Percentiles rank a stretch among this genome's conserved stretches.
Conservation (phyloP, 2,329 filamentous ascomycete genomes). For the Aureobasidium vineae region DNA sequence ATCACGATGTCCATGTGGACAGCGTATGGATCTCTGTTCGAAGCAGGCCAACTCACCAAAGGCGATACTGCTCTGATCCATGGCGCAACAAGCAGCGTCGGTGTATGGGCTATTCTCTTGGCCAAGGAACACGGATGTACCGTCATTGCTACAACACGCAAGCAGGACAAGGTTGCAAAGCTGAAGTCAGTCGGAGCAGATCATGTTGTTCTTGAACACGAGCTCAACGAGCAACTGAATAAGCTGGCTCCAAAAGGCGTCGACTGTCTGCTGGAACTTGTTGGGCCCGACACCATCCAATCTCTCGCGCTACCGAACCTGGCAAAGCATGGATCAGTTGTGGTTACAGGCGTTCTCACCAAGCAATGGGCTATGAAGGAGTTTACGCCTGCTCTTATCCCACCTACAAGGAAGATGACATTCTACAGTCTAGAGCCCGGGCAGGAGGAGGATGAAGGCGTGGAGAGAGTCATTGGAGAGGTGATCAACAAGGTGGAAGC, state of each 20-base stretch:
- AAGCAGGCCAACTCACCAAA: slow-evolving; percentile 3
- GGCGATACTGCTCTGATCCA: slow-evolving; percentile 19
- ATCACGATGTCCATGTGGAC: slow-evolving; percentile 25
- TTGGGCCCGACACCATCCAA: slow-evolving; percentile 14
- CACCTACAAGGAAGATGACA: slow-evolving; percentile 21
- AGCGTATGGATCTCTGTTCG: slow-evolving; percentile 17
- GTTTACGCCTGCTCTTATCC: slow-evolving; percentile 19
- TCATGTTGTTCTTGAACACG: slow-evolving; percentile 24
- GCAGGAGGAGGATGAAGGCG: slow-evolving; percentile 13
- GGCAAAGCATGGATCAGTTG: slow-evolving; percentile 23
- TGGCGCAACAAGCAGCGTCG: slow-evolving; percentile 21
- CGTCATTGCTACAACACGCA: slow-evolving; percentile 26
- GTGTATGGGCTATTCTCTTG: slow-evolving; percentile 24
- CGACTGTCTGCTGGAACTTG: slow-evolving; percentile 20
- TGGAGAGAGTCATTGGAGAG: slow-evolving; percentile 13
- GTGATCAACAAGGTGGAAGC: slow-evolving; percentile 10
- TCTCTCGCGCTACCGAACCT: slow-evolving; percentile 7
- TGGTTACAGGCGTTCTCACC: slow-evolving; percentile 22
- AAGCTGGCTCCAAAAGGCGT: slow-evolving; percentile 19
- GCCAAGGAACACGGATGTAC: slow-evolving; percentile 23
- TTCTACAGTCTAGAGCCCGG: slow-evolving; percentile 24
- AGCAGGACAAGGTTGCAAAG: slow-evolving; percentile 17
- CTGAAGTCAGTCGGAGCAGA: slow-evolving; percentile 21
- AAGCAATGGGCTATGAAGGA: slow-evolving; percentile 23
- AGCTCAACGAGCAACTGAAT: slow-evolving; percentile 1